phyloP scores from a whole-genome alignment of 2,329 filamentous ascomycete species.

The Orbilia ellipsospora region DNA sequence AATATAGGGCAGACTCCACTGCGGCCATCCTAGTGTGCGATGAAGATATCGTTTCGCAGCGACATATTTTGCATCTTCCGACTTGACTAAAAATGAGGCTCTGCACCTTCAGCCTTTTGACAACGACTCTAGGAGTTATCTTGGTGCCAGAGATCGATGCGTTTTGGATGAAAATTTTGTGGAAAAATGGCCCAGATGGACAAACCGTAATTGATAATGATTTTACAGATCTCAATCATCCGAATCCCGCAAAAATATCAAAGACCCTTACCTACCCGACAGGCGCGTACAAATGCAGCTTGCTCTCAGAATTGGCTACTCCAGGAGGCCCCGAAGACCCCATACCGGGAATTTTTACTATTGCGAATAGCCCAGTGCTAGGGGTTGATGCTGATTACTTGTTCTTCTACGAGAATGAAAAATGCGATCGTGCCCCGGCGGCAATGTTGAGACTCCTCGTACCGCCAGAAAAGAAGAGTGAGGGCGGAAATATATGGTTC shows the following conservation, averaged over 20 bases:
- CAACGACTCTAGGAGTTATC: background rate
- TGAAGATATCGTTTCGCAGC: too few species aligned
- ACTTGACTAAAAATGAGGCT: too few species aligned
- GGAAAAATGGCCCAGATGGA: conserved; percentile 27
- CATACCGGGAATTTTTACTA: conserved; percentile 20
- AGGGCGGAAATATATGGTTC: conserved; percentile 7
- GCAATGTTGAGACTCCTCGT: conserved; percentile 14
- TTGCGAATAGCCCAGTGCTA: background rate
- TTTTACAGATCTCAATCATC: background rate
- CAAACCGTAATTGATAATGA: conserved; percentile 4
- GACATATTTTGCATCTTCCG: too few species aligned
- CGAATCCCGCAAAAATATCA: conserved; percentile 19
- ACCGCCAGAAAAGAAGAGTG: background rate
- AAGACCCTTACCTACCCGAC: background rate
- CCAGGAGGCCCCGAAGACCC: conserved; percentile 9
- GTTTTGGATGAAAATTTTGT: conserved; percentile 33
- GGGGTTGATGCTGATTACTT: conserved; percentile 13
- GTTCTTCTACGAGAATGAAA: conserved; percentile 15
- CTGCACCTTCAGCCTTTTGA: background rate
- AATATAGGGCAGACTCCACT: too few species aligned
- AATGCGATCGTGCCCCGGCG: background rate
- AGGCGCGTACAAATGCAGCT: conserved; percentile 6
- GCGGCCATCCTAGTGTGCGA: too few species aligned
- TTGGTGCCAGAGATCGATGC: conserved; percentile 19
- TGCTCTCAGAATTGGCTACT: background rate